phyloP scores from a whole-genome alignment of 495 filamentous ascomycete species.

The Amorphotheca resinae region DNA sequence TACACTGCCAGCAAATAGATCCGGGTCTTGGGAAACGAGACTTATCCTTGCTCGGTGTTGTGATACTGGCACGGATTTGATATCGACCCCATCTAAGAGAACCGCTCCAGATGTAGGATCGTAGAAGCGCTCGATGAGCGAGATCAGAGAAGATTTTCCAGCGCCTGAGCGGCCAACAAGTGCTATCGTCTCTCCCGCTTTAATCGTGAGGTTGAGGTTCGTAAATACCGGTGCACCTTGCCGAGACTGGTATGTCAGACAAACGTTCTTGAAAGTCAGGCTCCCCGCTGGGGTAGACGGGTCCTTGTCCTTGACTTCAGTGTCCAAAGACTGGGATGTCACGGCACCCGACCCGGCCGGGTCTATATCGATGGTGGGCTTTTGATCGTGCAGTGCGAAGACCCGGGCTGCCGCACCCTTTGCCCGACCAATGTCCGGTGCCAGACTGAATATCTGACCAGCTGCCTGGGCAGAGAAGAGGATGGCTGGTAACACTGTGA shows the following conservation, averaged over 20 bases:
- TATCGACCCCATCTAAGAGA: conserved; percentile 36
- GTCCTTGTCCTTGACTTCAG: neutral
- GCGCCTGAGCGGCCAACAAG: conserved; percentile 48
- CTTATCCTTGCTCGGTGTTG: conserved; percentile 21
- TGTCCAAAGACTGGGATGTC: neutral
- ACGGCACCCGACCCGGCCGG: neutral
- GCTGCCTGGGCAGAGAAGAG: conserved; percentile 51
- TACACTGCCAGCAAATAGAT: conserved; percentile 36
- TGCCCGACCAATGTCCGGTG: conserved; percentile 21
- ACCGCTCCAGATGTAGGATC: conserved; percentile 32
- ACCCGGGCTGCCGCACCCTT: conserved; percentile 12
- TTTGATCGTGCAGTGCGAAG: conserved; percentile 15
- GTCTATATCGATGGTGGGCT: conserved; percentile 15
- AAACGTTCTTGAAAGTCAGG: conserved; percentile 26
- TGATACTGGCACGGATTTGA: conserved; percentile 17
- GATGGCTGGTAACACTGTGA: conserved; percentile 51
- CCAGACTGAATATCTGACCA: conserved; percentile 53
- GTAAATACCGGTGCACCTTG: conserved; percentile 29
- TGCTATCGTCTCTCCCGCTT: conserved; percentile 37
- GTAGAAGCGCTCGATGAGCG: conserved; percentile 38
- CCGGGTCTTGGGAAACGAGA: conserved; percentile 36
- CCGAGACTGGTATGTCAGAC: conserved; percentile 38
- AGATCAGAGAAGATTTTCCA: conserved; percentile 41
- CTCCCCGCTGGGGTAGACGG: neutral
- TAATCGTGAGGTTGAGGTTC: conserved; percentile 29